Evolutionary conservation across 2,329 filamentous ascomycete genomes (phyloP).

Genomic region (Samsoniella hepiali): DNA sequence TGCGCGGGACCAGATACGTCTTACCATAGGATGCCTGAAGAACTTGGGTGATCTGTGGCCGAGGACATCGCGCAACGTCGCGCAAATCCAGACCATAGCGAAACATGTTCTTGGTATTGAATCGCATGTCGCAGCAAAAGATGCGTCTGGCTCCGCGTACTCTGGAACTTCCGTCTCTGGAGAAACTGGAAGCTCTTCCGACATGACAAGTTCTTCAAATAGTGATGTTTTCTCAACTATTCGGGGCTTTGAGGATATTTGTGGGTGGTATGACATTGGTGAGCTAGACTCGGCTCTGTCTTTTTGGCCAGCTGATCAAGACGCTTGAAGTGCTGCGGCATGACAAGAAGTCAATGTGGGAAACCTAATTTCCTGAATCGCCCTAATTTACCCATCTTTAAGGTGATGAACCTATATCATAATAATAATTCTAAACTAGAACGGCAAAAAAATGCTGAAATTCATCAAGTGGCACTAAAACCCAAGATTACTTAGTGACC

Average conservation of each 20-base stretch:
- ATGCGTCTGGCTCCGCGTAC: not conserved
- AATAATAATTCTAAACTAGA: no score
- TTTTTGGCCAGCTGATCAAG: slow-evolving; percentile 9
- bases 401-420: no score
- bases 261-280: slow-evolving; percentile 15
- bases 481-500: no score
- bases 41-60: slow-evolving; percentile 37
- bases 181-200: not conserved
- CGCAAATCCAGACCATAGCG: slow-evolving; percentile 40
- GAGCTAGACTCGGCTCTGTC: slow-evolving; percentile 10
- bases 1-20: slow-evolving; percentile 40
- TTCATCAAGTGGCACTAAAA: no score
- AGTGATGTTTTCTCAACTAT: slow-evolving; percentile 12
- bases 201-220: not conserved
- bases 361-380: no score
- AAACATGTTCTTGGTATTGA: slow-evolving; percentile 27
- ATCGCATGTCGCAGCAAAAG: not conserved
- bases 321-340: not conserved
- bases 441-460: no score
- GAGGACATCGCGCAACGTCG: slow-evolving; percentile 33
- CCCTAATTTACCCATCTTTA: no score
- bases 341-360: not conserved
- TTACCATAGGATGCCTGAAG: slow-evolving; percentile 40
- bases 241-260: slow-evolving; percentile 12
- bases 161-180: not conserved